A percentile compares a stretch with the other conserved stretches of the same genome.
phyloP scores from a whole-genome alignment of 345 rosid genomes.

The Gynandropsis gynandra region DNA sequence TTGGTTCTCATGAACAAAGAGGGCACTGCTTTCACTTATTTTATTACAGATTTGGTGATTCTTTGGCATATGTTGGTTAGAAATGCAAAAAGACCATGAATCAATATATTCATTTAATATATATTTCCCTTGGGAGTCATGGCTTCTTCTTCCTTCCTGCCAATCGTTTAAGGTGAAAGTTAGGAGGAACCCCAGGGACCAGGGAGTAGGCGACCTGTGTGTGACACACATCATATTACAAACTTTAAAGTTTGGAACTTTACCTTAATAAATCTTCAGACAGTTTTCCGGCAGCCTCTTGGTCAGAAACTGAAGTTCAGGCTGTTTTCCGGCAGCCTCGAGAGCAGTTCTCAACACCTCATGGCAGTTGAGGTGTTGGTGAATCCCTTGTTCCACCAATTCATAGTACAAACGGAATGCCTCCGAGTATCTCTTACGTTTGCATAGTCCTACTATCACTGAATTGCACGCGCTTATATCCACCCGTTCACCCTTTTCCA shows the following conservation, averaged over 20 bases:
- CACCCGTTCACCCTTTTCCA: constrained; percentile 46
- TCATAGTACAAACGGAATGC: constrained; percentile 61
- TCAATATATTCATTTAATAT: too few relatives aligned
- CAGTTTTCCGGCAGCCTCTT: constrained; percentile 69
- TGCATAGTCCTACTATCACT: constrained; percentile 60
- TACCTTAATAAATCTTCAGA: too few relatives aligned
- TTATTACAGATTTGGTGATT: constrained; percentile 34
- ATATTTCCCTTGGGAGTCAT: too few relatives aligned
- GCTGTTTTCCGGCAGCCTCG: constrained; percentile 39
- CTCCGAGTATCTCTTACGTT: constrained; percentile 41
- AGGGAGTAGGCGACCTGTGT: constrained; percentile 5
- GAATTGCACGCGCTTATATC: constrained; percentile 33
- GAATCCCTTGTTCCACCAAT: constrained; percentile 53
- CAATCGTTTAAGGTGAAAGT: constrained; percentile 29
- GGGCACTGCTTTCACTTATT: constrained; percentile 30
- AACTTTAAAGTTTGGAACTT: neutral
- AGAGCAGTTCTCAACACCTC: constrained; percentile 46
- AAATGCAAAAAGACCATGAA: constrained; percentile 26
- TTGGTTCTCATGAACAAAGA: constrained; percentile 41
- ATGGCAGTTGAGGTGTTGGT: constrained; percentile 44
- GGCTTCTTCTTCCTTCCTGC: too few relatives aligned
- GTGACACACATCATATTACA: constrained; percentile 7
- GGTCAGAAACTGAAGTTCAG: constrained; percentile 51
- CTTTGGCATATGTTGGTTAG: constrained; percentile 33
- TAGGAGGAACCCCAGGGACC: too few relatives aligned